phyloP scores from a whole-genome alignment of 768 basidiomycete genomes.

The Naganishia friedmannii region DNA sequence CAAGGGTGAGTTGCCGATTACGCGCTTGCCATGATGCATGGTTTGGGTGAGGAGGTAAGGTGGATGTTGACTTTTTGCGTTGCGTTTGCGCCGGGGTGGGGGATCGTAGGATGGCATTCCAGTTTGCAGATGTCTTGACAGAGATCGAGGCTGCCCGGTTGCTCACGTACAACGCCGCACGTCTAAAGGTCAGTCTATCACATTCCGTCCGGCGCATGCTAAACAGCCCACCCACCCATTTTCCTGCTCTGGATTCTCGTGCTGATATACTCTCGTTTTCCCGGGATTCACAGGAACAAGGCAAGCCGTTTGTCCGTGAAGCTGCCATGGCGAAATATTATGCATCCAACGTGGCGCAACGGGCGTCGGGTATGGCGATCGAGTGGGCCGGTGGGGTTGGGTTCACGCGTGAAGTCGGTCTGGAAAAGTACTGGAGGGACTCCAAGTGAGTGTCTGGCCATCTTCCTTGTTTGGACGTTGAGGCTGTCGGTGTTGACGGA shows the following conservation, averaged over 20 bases:
- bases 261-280: background rate
- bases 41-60: background rate
- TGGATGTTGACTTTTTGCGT: background rate
- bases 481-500: background rate
- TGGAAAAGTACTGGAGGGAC: slow-evolving; percentile 82
- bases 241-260: too few species aligned
- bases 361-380: slow-evolving; percentile 81
- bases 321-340: slow-evolving; percentile 98
- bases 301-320: slow-evolving; percentile 77
- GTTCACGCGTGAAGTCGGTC: slow-evolving; percentile 71
- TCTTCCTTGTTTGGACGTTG: background rate
- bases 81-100: too few species aligned
- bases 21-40: too few species aligned
- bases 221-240: too few species aligned
- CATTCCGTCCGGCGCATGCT: too few species aligned
- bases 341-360: slow-evolving; percentile 82
- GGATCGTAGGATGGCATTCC: slow-evolving; percentile 74
- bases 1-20: slow-evolving; percentile 17
- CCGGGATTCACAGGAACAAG: slow-evolving; percentile 65
- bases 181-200: slow-evolving; percentile 58
- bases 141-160: slow-evolving; percentile 87
- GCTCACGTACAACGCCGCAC: slow-evolving; percentile 92
- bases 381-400: slow-evolving; percentile 83
- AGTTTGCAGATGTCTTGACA: slow-evolving; percentile 83
- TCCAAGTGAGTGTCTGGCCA: slow-evolving; percentile 27